Percentiles rank a stretch among this genome's conserved stretches.
These are phyloP conservation scores for Roridomyces roridus DNA, from an alignment of 768 basidiomycete species.

Conservation along the genomic window DNA sequence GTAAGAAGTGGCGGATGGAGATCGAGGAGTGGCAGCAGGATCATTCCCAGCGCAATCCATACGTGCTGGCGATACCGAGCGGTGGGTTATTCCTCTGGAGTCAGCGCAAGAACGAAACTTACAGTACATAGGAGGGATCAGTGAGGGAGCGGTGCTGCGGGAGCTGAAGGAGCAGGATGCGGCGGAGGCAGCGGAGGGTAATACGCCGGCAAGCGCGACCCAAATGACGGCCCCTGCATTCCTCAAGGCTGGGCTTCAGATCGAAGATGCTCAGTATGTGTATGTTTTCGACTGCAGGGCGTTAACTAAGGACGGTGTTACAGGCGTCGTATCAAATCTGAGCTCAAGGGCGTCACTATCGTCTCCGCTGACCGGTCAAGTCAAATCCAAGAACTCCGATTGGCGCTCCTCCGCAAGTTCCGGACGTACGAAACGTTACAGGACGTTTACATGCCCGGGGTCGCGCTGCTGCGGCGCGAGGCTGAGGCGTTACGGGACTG, in stretches of 20 bases:
- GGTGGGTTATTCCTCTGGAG: too few species aligned
- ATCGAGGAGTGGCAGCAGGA: not conserved
- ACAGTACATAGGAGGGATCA: too few species aligned
- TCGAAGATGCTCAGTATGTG: slow-evolving; percentile 19
- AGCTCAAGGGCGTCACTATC: not conserved
- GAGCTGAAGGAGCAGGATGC: slow-evolving; percentile 7
- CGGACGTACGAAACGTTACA: not conserved
- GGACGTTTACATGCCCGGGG: slow-evolving; percentile 9
- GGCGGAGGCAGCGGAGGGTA: not conserved
- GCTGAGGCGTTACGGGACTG: slow-evolving; percentile 11
- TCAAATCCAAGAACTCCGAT: slow-evolving; percentile 14
- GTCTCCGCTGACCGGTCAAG: slow-evolving; percentile 3
- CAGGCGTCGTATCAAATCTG: not conserved
- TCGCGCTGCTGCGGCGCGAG: not conserved
- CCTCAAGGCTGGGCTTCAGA: slow-evolving; percentile 8
- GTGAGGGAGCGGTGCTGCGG: not conserved
- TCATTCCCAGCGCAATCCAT: too few species aligned
- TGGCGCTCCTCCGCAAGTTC: slow-evolving; percentile 7
- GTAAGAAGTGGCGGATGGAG: slow-evolving; percentile 1
- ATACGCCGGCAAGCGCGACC: not conserved
- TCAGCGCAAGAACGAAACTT: too few species aligned
- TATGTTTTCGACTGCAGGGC: not conserved
- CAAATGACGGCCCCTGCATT: not conserved
- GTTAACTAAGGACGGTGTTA: not conserved
- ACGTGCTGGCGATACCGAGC: too few species aligned